Base-by-base conservation (phyloP, 1,284 basidiomycete species). In the Schizopora paradoxa region DNA sequence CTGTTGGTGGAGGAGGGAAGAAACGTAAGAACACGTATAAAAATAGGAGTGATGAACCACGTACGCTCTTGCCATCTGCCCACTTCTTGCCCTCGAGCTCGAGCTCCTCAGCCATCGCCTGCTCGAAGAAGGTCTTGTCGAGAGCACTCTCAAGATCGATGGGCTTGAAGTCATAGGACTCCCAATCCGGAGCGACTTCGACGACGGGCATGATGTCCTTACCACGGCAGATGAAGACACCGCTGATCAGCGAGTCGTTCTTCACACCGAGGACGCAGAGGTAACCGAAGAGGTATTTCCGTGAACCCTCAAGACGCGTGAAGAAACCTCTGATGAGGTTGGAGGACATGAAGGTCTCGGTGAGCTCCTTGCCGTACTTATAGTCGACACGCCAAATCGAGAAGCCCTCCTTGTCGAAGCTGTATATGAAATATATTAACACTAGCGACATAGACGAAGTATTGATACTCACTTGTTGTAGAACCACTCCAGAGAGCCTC, bases 301-400 rank as follows among this genome's bases (percentile, higher is more conserved):
- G 83, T 33, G 91, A 91, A 21, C 81, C 92, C 73, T 96, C 93
- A 13, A 98, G 82, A 55, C 95, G 91, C 74, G 91, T 87, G 80
- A 95, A 97, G 82, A 96, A 92, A 22, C 95, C 95, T 51, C 80
- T 79, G 61, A 97, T 85, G 68, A 86, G 85, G 72, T 88, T 87
- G 58, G 83, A 80, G 46, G 89, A 93, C 92, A 91, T 96, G 79
- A 92, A 96, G 47, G 77, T 77, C 66, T 83, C 80, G 32, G 91
- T 94, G 55, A 99, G 83, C 72, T 98, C 95, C 22, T 86, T 76
- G 71, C 90, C 91, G 82, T 97, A 98, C 76, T 96, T 93, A 86
- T 91, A 98, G 75, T 93, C 88, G 49, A 93, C 81, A 54, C 84
- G 78, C 88, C 88, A 95, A 64, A 87, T 66, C 53, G 92, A 95